Evolutionary conservation across 148 eudicot genomes (phyloP).

Genomic region (Spergularia bocconei): DNA sequence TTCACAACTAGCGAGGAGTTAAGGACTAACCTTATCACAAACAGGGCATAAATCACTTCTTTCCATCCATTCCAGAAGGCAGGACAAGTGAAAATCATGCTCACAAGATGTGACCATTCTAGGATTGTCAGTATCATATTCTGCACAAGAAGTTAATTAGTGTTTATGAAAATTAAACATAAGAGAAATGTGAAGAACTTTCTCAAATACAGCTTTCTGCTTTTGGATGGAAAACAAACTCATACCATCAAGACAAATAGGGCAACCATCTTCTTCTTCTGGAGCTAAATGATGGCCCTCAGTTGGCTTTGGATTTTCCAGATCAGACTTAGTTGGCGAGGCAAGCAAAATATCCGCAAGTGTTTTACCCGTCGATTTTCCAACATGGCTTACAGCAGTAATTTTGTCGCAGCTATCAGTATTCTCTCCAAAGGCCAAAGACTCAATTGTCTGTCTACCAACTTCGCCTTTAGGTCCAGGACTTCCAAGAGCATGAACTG

Average conservation of each 20-base stretch:
- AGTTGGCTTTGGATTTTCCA: constrained; percentile 41
- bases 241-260: constrained; percentile 91
- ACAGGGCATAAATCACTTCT: constrained; percentile 93
- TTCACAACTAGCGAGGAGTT: not conserved
- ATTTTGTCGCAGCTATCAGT: constrained; percentile 27
- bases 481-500: constrained; percentile 32
- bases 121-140: constrained; percentile 73
- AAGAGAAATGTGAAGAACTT: not conserved
- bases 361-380: constrained; percentile 37
- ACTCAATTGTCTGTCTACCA: constrained; percentile 29
- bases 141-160: constrained; percentile 37
- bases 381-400: constrained; percentile 27
- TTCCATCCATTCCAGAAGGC: constrained; percentile 98
- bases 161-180: not conserved
- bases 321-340: constrained; percentile 58
- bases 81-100: constrained; percentile 88
- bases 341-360: constrained; percentile 46
- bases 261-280: constrained; percentile 83
- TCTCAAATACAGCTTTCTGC: not conserved
- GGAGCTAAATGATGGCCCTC: constrained; percentile 29
- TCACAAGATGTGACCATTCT: constrained; percentile 68
- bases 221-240: not conserved
- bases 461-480: constrained; percentile 33
- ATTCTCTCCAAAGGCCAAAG: constrained; percentile 28
- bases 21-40: constrained; percentile 66